These are phyloP conservation scores for Diaporthe amygdali DNA, from an alignment of 2,329 filamentous ascomycete species.

Conservation along the genomic window DNA sequence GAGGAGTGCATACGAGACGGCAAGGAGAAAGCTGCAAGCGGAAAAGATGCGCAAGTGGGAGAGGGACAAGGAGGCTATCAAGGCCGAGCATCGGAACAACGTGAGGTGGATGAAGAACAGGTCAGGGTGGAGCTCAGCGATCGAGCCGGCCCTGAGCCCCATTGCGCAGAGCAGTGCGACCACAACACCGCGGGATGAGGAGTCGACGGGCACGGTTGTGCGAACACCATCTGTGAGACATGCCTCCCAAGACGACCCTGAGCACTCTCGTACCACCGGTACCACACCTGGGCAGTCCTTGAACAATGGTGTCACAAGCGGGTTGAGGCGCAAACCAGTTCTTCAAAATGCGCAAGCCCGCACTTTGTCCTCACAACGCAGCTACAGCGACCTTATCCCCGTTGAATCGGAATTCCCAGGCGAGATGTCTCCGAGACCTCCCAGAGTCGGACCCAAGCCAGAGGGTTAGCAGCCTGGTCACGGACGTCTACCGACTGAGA, in stretches of 20 bases:
- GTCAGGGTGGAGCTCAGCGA: constrained; percentile 57
- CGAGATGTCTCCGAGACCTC: constrained; percentile 34
- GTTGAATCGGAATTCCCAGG: constrained; percentile 37
- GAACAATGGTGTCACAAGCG: background rate
- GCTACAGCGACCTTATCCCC: constrained; percentile 45
- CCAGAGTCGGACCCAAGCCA: constrained; percentile 34
- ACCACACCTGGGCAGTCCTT: background rate
- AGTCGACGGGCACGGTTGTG: constrained; percentile 20
- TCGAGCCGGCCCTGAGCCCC: constrained; percentile 54
- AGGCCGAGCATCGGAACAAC: constrained; percentile 35
- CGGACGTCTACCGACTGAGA: background rate
- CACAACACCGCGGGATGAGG: constrained; percentile 30
- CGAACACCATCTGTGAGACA: constrained; percentile 17
- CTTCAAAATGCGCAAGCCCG: background rate
- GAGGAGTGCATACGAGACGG: constrained; percentile 40
- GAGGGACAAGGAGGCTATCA: constrained; percentile 43
- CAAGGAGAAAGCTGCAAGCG: constrained; percentile 51
- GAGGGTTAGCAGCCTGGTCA: constrained; percentile 14
- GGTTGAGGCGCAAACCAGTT: constrained; percentile 3
- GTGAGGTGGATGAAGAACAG: constrained; percentile 51
- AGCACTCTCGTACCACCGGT: background rate
- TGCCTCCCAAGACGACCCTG: background rate
- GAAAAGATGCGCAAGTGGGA: constrained; percentile 50
- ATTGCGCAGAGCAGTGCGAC: constrained; percentile 44
- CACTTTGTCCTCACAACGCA: constrained; percentile 26